These are phyloP conservation scores for Barnettozyma pratensis DNA, from an alignment of 805 yeast genomes.

Conservation along the genomic window DNA sequence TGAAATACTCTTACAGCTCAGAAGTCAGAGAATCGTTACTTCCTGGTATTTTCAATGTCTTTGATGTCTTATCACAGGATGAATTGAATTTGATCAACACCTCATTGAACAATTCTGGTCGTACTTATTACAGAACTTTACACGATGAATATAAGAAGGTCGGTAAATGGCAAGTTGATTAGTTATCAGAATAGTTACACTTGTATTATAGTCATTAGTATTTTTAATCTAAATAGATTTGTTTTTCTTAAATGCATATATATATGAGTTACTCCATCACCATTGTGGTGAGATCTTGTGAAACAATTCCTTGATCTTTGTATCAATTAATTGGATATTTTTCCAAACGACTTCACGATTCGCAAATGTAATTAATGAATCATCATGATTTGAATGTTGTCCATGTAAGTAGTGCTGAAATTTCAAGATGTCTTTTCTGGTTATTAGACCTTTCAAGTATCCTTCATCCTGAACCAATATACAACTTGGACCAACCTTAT, in stretches of 20 bases:
- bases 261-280: neutral
- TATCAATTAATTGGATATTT: constrained; percentile 8
- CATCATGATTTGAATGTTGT: constrained; percentile 7
- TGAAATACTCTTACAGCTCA: constrained; percentile 43
- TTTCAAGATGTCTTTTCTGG: constrained; percentile 76
- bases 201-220: too few relatives aligned
- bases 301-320: constrained; percentile 1
- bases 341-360: constrained; percentile 13
- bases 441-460: constrained; percentile 63
- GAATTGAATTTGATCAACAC: constrained; percentile 62
- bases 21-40: constrained; percentile 44
- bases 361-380: constrained; percentile 7
- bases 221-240: neutral
- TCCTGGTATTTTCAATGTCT: constrained; percentile 53
- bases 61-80: constrained; percentile 62
- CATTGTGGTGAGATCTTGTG: neutral
- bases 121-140: constrained; percentile 58
- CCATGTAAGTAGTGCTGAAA: constrained; percentile 39
- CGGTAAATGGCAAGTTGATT: constrained; percentile 63
- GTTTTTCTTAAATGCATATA: neutral
- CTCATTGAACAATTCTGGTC: constrained; percentile 63
- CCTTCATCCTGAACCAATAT: constrained; percentile 65
- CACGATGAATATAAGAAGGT: constrained; percentile 68
- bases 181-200: neutral
- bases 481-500: constrained; percentile 73